These are phyloP conservation scores for Coniella vitis DNA, from an alignment of 2,329 filamentous ascomycete genomes.

Conservation along the genomic window DNA sequence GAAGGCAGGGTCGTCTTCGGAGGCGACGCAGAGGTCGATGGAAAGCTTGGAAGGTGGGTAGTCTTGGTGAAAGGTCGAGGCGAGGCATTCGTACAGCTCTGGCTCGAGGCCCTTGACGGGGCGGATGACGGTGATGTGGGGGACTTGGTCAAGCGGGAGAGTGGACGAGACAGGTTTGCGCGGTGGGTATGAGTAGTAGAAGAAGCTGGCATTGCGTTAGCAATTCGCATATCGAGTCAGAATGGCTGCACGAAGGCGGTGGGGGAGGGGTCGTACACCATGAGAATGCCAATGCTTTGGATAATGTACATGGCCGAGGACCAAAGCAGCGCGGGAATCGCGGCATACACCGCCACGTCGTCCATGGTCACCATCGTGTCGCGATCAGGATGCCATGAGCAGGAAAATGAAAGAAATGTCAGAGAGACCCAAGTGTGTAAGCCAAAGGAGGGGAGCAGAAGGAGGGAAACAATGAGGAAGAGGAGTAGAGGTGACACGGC, in stretches of 20 bases:
- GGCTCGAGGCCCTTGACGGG: slow-evolving; percentile 91
- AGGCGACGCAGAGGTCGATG: slow-evolving; percentile 75
- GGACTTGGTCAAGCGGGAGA: slow-evolving; percentile 50
- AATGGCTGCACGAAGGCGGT: not conserved
- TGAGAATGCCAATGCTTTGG: slow-evolving; percentile 47
- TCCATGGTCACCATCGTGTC: slow-evolving; percentile 20
- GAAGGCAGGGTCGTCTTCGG: slow-evolving; percentile 67
- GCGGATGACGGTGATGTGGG: slow-evolving; percentile 83
- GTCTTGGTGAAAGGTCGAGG: slow-evolving; percentile 73
- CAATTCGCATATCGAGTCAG: too few species aligned
- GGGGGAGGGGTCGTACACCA: slow-evolving; percentile 38
- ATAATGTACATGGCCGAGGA: slow-evolving; percentile 44
- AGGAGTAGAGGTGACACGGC: not conserved
- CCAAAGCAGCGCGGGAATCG: slow-evolving; percentile 33
- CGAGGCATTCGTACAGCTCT: slow-evolving; percentile 84
- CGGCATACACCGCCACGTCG: slow-evolving; percentile 34
- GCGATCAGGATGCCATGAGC: not conserved
- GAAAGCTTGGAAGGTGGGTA: slow-evolving; percentile 74
- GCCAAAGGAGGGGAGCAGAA: not conserved
- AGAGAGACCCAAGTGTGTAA: not conserved
- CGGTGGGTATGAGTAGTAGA: slow-evolving; percentile 44
- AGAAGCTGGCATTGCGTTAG: slow-evolving; percentile 37
- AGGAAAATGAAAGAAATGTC: not conserved
- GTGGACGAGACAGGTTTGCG: slow-evolving; percentile 43
- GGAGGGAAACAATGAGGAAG: not conserved